phyloP scores from a whole-genome alignment of 2,329 filamentous ascomycete genomes.

The Aureobasidium melanogenum region DNA sequence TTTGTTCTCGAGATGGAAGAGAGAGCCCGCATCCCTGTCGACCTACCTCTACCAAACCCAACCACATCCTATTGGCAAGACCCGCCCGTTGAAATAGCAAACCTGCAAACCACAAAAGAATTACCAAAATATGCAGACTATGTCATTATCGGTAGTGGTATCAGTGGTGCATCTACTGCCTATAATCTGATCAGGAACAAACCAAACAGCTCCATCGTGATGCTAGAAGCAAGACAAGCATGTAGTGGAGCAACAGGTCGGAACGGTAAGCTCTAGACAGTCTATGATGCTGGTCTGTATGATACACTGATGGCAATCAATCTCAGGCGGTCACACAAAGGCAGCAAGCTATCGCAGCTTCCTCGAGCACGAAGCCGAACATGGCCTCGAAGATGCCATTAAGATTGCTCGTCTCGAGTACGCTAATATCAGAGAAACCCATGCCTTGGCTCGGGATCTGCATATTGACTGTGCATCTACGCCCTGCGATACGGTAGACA shows the following conservation, averaged over 20 bases:
- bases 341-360: conserved; percentile 45
- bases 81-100: conserved; percentile 29
- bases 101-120: conserved; percentile 20
- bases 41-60: conserved; percentile 25
- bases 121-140: conserved; percentile 25
- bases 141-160: conserved; percentile 32
- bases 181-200: conserved; percentile 26
- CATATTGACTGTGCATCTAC: conserved; percentile 42
- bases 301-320: neutral
- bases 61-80: conserved; percentile 35
- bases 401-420: conserved; percentile 33
- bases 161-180: conserved; percentile 31
- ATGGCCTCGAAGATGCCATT: conserved; percentile 43
- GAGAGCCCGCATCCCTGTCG: conserved; percentile 14
- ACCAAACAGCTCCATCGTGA: conserved; percentile 21
- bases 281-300: neutral
- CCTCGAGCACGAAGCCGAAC: conserved; percentile 33
- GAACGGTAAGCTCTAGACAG: conserved; percentile 20
- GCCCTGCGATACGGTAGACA: conserved; percentile 47
- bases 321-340: conserved; percentile 39
- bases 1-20: conserved; percentile 3
- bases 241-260: conserved; percentile 34
- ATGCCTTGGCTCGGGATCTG: conserved; percentile 43
- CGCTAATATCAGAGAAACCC: conserved; percentile 44
- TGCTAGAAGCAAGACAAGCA: conserved; percentile 32